Evolutionary conservation across 805 yeast species (phyloP).

Genomic region (Candida ortonii): DNA sequence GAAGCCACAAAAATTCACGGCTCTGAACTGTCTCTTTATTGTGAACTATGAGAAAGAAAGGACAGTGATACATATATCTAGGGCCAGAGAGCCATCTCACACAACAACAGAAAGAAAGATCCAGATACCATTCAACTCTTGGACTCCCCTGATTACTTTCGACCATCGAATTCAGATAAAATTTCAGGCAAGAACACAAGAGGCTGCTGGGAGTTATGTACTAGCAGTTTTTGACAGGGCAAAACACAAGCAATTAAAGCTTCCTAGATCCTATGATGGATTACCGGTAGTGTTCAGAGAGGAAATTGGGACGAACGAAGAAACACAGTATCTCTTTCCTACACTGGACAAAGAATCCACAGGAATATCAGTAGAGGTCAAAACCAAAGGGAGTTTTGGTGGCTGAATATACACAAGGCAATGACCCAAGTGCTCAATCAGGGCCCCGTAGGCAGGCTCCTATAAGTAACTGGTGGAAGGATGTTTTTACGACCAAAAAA

Average conservation of each 20-base stretch:
- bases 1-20: constrained; percentile 8
- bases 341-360: too few species aligned
- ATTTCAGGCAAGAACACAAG: constrained; percentile 1
- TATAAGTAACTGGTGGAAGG: too few species aligned
- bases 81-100: constrained; percentile 11
- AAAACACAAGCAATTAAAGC: too few species aligned
- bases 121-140: constrained; percentile 1
- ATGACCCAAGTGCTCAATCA: too few species aligned
- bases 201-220: constrained; percentile 6
- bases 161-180: constrained; percentile 15
- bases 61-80: constrained; percentile 4
- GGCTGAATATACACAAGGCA: too few species aligned
- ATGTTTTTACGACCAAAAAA: too few species aligned
- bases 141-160: constrained; percentile 13
- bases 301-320: too few species aligned
- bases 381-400: constrained; percentile 3
- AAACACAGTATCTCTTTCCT: too few species aligned
- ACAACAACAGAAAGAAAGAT: not conserved
- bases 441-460: too few species aligned
- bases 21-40: constrained; percentile 10
- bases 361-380: constrained; percentile 1
- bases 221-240: constrained; percentile 6
- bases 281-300: constrained; percentile 2
- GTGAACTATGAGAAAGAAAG: constrained; percentile 1
- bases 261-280: constrained; percentile 3